Evolutionary conservation across 129 eudicot species (phyloP).

Genomic region (Saussurea involucrata): DNA sequence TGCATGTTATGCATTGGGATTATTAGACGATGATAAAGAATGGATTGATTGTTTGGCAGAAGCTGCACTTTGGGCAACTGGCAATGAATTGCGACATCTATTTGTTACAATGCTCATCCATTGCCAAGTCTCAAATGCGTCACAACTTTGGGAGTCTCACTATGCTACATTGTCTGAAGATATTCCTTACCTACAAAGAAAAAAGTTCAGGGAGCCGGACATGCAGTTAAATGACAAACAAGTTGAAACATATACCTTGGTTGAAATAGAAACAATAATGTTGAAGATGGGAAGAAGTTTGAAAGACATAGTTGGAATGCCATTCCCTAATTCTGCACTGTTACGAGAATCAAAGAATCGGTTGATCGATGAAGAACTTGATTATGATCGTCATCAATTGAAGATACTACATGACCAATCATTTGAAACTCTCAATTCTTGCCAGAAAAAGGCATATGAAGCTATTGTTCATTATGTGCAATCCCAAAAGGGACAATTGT

Average conservation of each 20-base stretch:
- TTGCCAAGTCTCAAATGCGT: not conserved
- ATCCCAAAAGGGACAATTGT: not conserved
- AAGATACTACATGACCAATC: not conserved
- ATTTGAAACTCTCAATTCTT: not conserved
- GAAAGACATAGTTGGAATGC: not conserved
- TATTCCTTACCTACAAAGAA: not conserved
- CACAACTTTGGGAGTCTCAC: not conserved
- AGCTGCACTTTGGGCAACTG: not conserved
- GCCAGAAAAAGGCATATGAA: not conserved
- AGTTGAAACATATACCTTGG: not conserved
- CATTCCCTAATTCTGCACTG: not conserved
- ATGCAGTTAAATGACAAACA: not conserved
- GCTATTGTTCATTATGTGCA: not conserved
- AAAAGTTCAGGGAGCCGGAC: not conserved
- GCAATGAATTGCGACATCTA: not conserved
- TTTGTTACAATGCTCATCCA: not conserved
- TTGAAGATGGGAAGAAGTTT: not conserved
- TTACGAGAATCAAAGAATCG: not conserved
- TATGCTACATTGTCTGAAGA: not conserved
- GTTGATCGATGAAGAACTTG: not conserved
- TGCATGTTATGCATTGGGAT: not conserved
- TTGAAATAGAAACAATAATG: slow-evolving; percentile 5
- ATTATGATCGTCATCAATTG: not conserved
- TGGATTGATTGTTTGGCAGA: not conserved
- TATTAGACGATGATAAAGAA: not conserved